Percentiles rank a stretch among this genome's conserved stretches.
Conservation (phyloP, 2,329 filamentous ascomycete species). For the Elsinoe necatrix region DNA sequence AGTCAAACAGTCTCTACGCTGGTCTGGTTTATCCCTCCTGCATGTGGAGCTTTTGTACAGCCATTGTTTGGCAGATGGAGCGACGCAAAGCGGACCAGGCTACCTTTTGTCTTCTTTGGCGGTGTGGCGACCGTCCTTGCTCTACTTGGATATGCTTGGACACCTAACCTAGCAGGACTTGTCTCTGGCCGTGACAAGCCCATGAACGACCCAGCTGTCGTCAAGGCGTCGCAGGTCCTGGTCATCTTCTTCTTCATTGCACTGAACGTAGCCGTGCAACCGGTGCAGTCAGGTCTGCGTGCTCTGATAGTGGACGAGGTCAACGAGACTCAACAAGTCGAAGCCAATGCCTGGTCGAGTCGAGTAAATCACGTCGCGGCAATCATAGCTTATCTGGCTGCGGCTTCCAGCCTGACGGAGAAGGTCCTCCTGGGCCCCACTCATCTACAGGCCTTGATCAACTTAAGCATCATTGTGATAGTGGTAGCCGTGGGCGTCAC, state of each 20-base stretch:
- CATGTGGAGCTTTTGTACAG: not conserved
- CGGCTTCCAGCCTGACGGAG: not conserved
- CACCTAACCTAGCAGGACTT: not conserved
- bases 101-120: not conserved
- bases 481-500: not conserved
- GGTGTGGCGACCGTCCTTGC: not conserved
- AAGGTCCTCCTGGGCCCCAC: not conserved
- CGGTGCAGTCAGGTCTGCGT: not conserved
- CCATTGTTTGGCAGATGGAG: slow-evolving; percentile 1
- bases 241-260: not conserved
- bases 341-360: not conserved
- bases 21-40: not conserved
- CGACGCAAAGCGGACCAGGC: not conserved
- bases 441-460: not conserved
- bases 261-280: not conserved
- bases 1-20: not conserved
- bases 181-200: not conserved
- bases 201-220: not conserved
- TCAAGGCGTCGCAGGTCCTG: not conserved
- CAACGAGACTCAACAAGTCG: not conserved
- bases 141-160: not conserved
- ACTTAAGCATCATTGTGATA: not conserved
- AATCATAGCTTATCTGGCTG: not conserved
- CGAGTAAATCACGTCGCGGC: not conserved
- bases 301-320: not conserved